Evolutionary conservation across 306 rosid genomes (phyloP), one percentile per base, ranked within the genome.

Genomic region (Coriaria nepalensis): DNA sequence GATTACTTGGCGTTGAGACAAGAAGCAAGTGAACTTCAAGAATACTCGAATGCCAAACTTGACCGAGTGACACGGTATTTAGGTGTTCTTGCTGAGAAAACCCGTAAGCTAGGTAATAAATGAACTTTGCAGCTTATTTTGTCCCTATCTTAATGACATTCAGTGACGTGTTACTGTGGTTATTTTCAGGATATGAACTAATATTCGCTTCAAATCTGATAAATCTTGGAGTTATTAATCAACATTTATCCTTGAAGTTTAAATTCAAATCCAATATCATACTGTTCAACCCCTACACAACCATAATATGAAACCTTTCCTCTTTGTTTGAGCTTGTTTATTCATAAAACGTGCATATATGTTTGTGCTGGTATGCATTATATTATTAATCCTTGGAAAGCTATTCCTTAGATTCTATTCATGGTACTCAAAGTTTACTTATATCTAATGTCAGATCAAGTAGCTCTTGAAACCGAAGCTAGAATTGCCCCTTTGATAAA

Each of bases 31-130:
- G 98, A 85, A 70, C 82, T 90, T 64, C 90, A 82, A 53, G 94
- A 81, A 59, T 90, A 90, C 57, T 85, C 93, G 7, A 85, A 85
- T 73, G 95, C 95, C 20, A 85, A 90, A 69, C 87, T 90, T 13
- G 92, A 85, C n/a, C 73, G 93, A 67, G 94, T 79, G 57, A 85
- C 94, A 34, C 81, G 93, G 9, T 90, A 90, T 77, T 80, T 90
- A 4, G 95, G 98, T 43, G 95, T 85, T 75, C 94, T 90, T 67
- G 94, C 92, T 20, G 87, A 80, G 51, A 77, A 81, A 63, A 71
- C 87, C 55, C 84, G 70, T 60, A 84, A 77, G 56, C 72, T 90
- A 60, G 95, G 97, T 84, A 47, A 64, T 75, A 46, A 50, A 46
- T 56, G 47, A 36, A 53, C 66, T 52, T 43, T 65, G 47, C 15